Base-by-base conservation (phyloP, 352 stramenopile species). In the Thalassiosira exigua region DNA sequence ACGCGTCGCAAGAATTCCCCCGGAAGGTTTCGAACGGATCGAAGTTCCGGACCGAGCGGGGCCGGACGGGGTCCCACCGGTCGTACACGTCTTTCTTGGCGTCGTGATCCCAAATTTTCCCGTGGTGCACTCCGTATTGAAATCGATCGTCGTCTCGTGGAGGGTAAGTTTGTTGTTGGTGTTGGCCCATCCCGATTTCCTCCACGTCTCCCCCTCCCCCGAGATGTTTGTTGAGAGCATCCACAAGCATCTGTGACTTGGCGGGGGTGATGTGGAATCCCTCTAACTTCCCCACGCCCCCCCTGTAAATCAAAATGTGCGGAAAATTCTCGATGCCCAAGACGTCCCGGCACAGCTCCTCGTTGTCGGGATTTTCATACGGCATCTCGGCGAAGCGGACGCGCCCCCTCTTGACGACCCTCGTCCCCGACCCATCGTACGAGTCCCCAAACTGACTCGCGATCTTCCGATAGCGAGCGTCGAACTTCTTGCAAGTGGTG, bases 11-110 rank as follows among this genome's bases (percentile, higher is more conserved):
- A 4, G 69, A 84, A 81, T 93, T 93, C 70, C 82, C 79, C 39
- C 87, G 85, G 66, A 56, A 91, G 27, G 87, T 92, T 67, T 93
- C 88, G 78, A 93, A 93, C 52, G 90, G 90, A 83, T 94, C 93
- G 88, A 94, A 94, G 83, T 94, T 94, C 17, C 56, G 57, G 32
- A 79, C 69, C 9, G 84, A 85, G 48, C 90, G 84, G 51, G 90
- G 87, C 2, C 29, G 4, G 39, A 57, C 82, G 50, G 90, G 88
- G 72, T 94, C 83, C 87, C 87, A 94, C 39, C 76, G 76, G 27
- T 69, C 76, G 83, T 92, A 94, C 19, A 92, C 60, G 36, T 87
- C 85, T 64, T 86, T 89, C 85, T 94, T 94, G 65, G 79, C 56
- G 12, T 79, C 73, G n/a, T 88, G 83, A 73, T 91, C 85, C 80